Conservation (phyloP, 176 grass and related monocot genomes). For the Otatea glauca region DNA sequence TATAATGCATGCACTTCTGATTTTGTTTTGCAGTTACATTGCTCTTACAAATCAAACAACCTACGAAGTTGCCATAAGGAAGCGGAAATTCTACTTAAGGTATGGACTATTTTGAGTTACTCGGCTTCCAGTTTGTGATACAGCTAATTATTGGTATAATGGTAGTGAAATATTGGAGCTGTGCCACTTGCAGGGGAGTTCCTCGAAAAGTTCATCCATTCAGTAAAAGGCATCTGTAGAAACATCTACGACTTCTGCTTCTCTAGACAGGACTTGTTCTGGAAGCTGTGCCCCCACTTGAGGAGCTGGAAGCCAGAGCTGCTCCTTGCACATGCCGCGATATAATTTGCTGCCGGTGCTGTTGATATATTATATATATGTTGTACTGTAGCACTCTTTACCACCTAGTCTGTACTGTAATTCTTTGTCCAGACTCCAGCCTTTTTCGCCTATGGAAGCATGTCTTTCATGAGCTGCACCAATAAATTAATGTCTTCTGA, state of each 20-base stretch:
- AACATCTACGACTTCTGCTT: slow-evolving; percentile 80
- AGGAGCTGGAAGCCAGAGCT: slow-evolving; percentile 79
- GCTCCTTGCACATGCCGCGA: slow-evolving; percentile 76
- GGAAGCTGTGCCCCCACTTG: slow-evolving; percentile 69
- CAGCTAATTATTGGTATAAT: background rate
- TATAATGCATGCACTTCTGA: slow-evolving; percentile 6
- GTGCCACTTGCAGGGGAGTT: slow-evolving; percentile 57
- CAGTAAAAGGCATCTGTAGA: slow-evolving; percentile 75
- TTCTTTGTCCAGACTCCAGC: slow-evolving; percentile 17
- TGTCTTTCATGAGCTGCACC: slow-evolving; percentile 37
- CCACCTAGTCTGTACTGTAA: slow-evolving; percentile 25
- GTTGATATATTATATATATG: slow-evolving; percentile 53
- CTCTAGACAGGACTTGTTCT: slow-evolving; percentile 55
- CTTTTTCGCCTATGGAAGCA: slow-evolving; percentile 36
- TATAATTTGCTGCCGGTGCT: slow-evolving; percentile 78
- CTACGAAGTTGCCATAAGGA: slow-evolving; percentile 86
- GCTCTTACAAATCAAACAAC: slow-evolving; percentile 98
- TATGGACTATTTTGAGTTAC: slow-evolving; percentile 38
- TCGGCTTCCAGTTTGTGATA: background rate
- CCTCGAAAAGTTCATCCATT: slow-evolving; percentile 90
- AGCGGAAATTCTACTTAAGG: slow-evolving; percentile 82
- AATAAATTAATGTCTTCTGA: slow-evolving; percentile 15
- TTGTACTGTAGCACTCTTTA: slow-evolving; percentile 44
- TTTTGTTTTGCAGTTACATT: slow-evolving; percentile 68
- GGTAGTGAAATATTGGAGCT: slow-evolving; percentile 31